phyloP scores from a whole-genome alignment of 768 basidiomycete genomes.

The Crucibulum laeve region DNA sequence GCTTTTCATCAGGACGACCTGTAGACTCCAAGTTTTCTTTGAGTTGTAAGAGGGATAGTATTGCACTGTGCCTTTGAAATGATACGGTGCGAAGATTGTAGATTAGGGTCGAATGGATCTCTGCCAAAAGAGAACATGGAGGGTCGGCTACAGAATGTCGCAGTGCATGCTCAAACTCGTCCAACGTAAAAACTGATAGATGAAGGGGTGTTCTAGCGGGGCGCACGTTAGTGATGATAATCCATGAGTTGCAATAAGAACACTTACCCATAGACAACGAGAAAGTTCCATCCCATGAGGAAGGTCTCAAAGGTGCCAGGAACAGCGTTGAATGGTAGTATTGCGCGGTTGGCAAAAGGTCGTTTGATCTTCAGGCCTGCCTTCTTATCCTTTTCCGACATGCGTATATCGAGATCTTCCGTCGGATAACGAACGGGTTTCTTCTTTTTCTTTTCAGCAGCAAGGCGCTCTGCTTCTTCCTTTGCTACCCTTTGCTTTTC shows the following conservation, averaged over 20 bases:
- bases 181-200: constrained; percentile 84
- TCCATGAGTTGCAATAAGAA: not conserved
- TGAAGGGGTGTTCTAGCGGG: constrained; percentile 73
- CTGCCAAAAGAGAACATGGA: constrained; percentile 74
- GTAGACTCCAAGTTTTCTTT: constrained; percentile 38
- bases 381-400: constrained; percentile 80
- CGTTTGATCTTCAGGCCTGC: constrained; percentile 66
- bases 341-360: constrained; percentile 57
- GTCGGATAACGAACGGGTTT: constrained; percentile 90
- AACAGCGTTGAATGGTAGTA: constrained; percentile 66
- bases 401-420: constrained; percentile 81
- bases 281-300: constrained; percentile 90
- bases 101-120: constrained; percentile 86
- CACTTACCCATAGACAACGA: constrained; percentile 88
- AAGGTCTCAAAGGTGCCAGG: constrained; percentile 75
- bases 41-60: constrained; percentile 55
- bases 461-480: constrained; percentile 67
- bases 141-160: constrained; percentile 69
- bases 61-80: constrained; percentile 70
- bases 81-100: constrained; percentile 85
- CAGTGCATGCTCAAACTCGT: constrained; percentile 87
- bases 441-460: constrained; percentile 82
- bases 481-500: constrained; percentile 61
- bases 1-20: constrained; percentile 33
- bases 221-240: too few species aligned